Base-by-base conservation (phyloP, 2,329 filamentous ascomycete genomes). In the Thyridium curvatum region DNA sequence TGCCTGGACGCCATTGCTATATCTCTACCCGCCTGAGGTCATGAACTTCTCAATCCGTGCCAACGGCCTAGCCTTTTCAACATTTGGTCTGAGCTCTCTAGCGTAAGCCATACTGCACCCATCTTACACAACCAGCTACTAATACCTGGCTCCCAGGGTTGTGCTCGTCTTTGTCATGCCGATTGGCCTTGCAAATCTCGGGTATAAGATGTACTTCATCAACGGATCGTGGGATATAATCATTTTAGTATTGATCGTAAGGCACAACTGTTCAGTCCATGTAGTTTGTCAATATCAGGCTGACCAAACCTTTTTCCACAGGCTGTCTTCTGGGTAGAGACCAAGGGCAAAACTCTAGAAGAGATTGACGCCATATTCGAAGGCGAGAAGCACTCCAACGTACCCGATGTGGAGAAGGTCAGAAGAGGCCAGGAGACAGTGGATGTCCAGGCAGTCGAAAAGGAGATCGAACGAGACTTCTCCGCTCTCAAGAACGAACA, bases 1-100 rank as follows among this genome's bases (percentile, higher is more conserved):
- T n/a, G 68, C 61, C 1, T 71, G 65, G 66, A 74, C 69, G 7
- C 69, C 69, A 3, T 47, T 75, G 18, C 54, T 66, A 1, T 65
- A 61, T 37, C 53, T 72, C 2, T 74, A 74, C 42, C 67, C 69
- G 1, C 60, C 69, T 0, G 70, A 73, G 49, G 58, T 72, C 8
- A 59, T 72, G 50, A 65, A 68, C 16, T 26, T 26, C 45, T 63
- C 65, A 1, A 68, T 72, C 33, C 62, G 69, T 21, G 68, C 68
- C 1, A 67, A 68, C 35, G 69, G 68, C 2, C 48, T 71, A 42
- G 65, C 60, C 1, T 50, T 65, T 32, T 64, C 61, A 8, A 37
- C 47, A 3, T 51, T 61, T 12, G 41, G 44, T 14, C 40, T 58
- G 10, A 61, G 59, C 26, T 42, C 42, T 3, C 48, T 61, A 16